Conservation (phyloP, 2,329 filamentous ascomycete genomes). For the Fusarium xyrophilum region DNA sequence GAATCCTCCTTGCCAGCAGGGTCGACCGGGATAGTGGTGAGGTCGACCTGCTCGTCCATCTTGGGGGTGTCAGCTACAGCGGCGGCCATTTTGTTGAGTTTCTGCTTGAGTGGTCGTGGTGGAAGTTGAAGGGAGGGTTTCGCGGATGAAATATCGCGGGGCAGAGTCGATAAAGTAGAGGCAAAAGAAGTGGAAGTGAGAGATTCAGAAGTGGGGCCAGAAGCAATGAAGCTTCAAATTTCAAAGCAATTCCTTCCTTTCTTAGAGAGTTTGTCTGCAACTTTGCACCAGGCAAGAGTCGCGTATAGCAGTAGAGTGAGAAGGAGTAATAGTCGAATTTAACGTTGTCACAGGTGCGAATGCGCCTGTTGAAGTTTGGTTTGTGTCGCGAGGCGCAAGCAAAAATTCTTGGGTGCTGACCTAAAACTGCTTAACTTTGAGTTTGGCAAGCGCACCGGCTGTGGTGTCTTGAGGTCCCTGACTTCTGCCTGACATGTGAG, state of each 20-base stretch:
- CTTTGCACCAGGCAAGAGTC: constrained; percentile 52
- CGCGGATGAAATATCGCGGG: constrained; percentile 41
- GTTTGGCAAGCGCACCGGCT: constrained; percentile 4
- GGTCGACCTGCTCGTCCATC: constrained; percentile 66
- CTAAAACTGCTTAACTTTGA: constrained; percentile 30
- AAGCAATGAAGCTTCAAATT: constrained; percentile 13
- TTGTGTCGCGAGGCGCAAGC: constrained; percentile 35
- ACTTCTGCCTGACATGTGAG: constrained; percentile 7
- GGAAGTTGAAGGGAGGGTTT: constrained; percentile 18
- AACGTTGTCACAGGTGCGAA: constrained; percentile 31
- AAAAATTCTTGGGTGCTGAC: constrained; percentile 40
- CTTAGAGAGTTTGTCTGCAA: constrained; percentile 29
- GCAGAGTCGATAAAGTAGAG: constrained; percentile 36
- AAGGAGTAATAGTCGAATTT: constrained; percentile 23
- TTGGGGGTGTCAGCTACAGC: constrained; percentile 45
- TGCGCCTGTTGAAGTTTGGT: constrained; percentile 27
- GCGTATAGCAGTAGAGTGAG: not conserved
- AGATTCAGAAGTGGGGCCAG: constrained; percentile 31
- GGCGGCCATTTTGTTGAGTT: constrained; percentile 47
- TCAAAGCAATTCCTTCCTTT: constrained; percentile 43
- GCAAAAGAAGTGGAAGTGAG: constrained; percentile 34
- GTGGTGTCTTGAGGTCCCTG: not conserved
- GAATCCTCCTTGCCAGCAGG: constrained; percentile 65
- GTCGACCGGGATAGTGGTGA: constrained; percentile 72
- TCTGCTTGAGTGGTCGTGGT: constrained; percentile 19